Base-by-base conservation (phyloP, 257 asterid genomes). In the Osmanthus fragrans region DNA sequence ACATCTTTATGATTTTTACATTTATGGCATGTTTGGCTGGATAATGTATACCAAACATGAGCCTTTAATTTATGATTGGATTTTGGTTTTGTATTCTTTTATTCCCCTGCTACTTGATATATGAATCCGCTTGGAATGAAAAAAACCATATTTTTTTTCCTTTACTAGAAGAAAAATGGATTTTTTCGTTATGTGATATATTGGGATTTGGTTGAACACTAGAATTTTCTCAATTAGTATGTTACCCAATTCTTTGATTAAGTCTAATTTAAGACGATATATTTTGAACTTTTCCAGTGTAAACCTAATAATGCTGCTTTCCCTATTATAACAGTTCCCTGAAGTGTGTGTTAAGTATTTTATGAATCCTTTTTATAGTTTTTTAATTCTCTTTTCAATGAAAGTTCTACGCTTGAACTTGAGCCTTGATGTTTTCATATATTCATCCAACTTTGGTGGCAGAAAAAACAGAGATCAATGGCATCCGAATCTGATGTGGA, bases 391-490 rank as follows among this genome's bases (percentile, higher is more conserved):
- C 33, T 47, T 65, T 45, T 81, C 27, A 45, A 71, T 37, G 71
- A 51, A 68, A 45, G 45, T 78, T 34, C 51, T n/a, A 33, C 30
- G 78, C 69, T 60, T 69, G 73, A 29, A 11, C 10, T 27, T 56
- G 67, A 23, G 30, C 29, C 25, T 21, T 0, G 36, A 25, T 63
- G 32, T 74, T 56, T 72, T 33, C 49, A 69, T 70, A 9, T 15
- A 33, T 73, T 23, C 21, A 63, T 74, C 64, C 33, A 0, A 27
- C 4, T 7, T 67, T 9, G 77, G 73, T 65, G 29, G 30, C 63
- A 18, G 70, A 71, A 40, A 45, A 76, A 71, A 65, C 73, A 19
- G 30, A 47, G 21, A 70, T 83, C 60, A 71, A 88, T 88, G 92
- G 81, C 81, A 16, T 64, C 86, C 63, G 72, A 81, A 45, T 80